Evolutionary conservation across 495 filamentous ascomycete genomes (phyloP).

Genomic region (Bacidia rubella): DNA sequence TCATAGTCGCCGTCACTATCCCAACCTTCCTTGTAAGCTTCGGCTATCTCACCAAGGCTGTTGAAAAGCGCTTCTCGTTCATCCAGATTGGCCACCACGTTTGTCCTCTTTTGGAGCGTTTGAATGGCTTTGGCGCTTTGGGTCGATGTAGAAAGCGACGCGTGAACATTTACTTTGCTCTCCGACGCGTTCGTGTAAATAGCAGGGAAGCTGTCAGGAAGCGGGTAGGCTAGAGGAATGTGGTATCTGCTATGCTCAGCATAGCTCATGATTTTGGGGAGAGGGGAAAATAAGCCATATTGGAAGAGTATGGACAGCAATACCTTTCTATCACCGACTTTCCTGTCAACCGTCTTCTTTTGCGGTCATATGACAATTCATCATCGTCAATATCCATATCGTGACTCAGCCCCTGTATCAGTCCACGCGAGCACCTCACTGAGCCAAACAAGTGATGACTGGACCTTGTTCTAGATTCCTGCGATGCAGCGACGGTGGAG

Average conservation of each 20-base stretch:
- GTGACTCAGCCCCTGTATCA: constrained; percentile 6
- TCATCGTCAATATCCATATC: constrained; percentile 20
- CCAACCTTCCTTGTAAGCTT: constrained; percentile 86
- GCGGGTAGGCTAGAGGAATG: constrained; percentile 52
- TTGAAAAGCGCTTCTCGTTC: constrained; percentile 74
- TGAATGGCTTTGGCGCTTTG: constrained; percentile 57
- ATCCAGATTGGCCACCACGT: constrained; percentile 48
- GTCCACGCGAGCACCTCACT: constrained; percentile 32
- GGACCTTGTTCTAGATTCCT: constrained; percentile 7
- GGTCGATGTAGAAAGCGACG: constrained; percentile 60
- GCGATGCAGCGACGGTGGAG: constrained; percentile 38
- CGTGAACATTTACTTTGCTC: constrained; percentile 40
- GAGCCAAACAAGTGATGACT: constrained; percentile 48
- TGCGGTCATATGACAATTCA: constrained; percentile 20
- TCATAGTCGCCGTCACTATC: constrained; percentile 70
- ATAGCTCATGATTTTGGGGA: neutral
- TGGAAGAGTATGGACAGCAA: too few relatives aligned
- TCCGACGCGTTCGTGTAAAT: constrained; percentile 41
- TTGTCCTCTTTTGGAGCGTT: constrained; percentile 44
- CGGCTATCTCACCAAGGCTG: constrained; percentile 70
- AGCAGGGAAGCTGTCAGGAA: constrained; percentile 68
- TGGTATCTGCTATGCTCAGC: constrained; percentile 34
- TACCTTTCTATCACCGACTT: constrained; percentile 49
- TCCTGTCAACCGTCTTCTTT: constrained; percentile 25
- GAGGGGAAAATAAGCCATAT: too few relatives aligned